Conservation (phyloP, 768 basidiomycete species). For the Lactifluus rugatus region DNA sequence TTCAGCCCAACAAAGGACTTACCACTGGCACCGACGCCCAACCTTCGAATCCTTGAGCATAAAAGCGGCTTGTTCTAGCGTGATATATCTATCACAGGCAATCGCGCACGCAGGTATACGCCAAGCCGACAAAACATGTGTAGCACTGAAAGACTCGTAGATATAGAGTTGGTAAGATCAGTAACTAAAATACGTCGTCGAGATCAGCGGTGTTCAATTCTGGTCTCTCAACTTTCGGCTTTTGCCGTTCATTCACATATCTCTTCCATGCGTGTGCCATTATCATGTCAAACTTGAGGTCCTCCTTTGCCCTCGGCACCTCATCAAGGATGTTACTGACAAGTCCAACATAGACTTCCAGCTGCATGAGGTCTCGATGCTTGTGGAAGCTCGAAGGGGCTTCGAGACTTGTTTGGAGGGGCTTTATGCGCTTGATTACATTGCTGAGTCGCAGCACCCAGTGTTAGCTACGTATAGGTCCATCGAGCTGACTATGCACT, state of each 20-base stretch:
- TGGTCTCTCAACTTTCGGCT: conserved; percentile 8
- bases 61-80: neutral
- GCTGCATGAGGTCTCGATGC: neutral
- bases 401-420: neutral
- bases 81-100: neutral
- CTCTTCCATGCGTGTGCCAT: conserved; percentile 6
- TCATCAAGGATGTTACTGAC: neutral
- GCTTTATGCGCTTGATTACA: neutral
- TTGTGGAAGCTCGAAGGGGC: conserved; percentile 2
- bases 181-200: neutral
- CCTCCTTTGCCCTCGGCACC: conserved; percentile 1
- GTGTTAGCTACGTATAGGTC: neutral
- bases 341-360: neutral
- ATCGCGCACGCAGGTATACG: neutral
- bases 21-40: too few species aligned
- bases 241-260: neutral
- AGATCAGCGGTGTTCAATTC: conserved; percentile 8
- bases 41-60: neutral
- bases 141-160: too few species aligned
- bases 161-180: neutral
- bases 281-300: neutral
- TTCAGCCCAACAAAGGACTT: too few species aligned
- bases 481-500: neutral
- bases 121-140: neutral
- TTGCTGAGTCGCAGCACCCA: neutral